Evolutionary conservation across 129 eudicot species (phyloP), one percentile per base, ranked within the genome.

Genomic region (Cynara cardunculus): DNA sequence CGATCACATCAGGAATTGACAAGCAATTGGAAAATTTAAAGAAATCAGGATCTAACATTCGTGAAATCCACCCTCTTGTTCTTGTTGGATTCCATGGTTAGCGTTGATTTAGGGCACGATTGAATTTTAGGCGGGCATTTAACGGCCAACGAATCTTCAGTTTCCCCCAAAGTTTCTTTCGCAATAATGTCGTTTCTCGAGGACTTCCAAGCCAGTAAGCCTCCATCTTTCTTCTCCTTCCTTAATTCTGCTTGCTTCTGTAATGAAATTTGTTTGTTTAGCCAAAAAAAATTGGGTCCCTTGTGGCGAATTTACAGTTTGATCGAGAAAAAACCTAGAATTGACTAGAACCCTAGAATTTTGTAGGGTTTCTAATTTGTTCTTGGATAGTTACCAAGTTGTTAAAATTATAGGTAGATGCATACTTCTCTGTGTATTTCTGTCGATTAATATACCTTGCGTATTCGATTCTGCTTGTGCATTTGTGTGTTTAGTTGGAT

Each of bases 181-280:
- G 49, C 67, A 79, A 75, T 26, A 14, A 90, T 90, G 96, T 92
- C 97, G 74, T 87, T 90, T 79, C 82, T 89, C 77, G 97, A 92
- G 71, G 97, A 92, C 72, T 92, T 92, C 77, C 96, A 92, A 87
- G 89, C 97, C 7, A 90, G 97, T 92, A 85, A 90, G 90, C 68
- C 81, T 25, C 26, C 31, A 22, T 74, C 75, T 56, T 21, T 61
- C 69, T 46, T 31, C 12, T 22, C 7, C 28, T 61, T 22, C 37
- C 18, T 12, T 7, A 28, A 6, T 24, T 62, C 9, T 3, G 2
- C 5, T 32, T 62, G 34, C 21, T 32, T 18, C 6, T 21, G 65
- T 24, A 2, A 26, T 28, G 44, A 74, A 65, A 6, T 46, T 1
- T 16, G 5, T 37, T 25, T 64, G 0, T 39, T 73, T 27, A 12